A percentile compares a stretch with the other conserved stretches of the same genome.
Conservation (phyloP, 345 rosid genomes). For the Erucastrum elatum region DNA sequence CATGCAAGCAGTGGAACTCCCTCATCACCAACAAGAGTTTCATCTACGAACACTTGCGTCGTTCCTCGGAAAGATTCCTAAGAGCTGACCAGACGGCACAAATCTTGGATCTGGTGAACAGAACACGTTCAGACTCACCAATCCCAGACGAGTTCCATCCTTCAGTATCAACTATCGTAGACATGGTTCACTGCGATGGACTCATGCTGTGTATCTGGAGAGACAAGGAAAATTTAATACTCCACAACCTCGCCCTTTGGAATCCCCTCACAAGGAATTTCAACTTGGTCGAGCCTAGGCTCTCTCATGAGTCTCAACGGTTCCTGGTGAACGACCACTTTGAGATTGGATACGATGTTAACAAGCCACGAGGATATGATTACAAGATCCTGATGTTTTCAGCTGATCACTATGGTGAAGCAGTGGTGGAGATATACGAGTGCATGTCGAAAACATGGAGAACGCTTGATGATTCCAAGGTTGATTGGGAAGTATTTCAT, state of each 20-base stretch:
- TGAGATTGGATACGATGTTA: background rate
- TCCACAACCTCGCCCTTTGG: no score
- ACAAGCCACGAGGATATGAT: background rate
- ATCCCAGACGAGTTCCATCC: background rate
- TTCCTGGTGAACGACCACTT: no score
- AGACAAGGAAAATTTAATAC: no score
- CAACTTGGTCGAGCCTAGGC: no score
- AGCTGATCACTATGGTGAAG: background rate
- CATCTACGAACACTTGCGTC: background rate
- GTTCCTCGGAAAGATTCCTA: background rate
- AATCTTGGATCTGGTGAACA: background rate
- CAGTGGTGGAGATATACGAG: background rate
- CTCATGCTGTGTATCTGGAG: background rate
- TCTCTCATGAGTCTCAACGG: no score
- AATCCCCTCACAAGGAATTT: no score
- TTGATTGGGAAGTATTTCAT: background rate
- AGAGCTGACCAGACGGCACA: background rate
- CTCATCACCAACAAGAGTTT: background rate
- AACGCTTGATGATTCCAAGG: background rate
- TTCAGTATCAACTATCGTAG: no score
- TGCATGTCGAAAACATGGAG: background rate
- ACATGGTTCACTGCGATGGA: background rate
- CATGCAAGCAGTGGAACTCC: background rate
- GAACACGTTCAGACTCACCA: background rate
- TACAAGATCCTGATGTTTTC: background rate